These are phyloP conservation scores for Thraustochytrium striatum DNA, from an alignment of 352 stramenopile species.

Conservation along the genomic window DNA sequence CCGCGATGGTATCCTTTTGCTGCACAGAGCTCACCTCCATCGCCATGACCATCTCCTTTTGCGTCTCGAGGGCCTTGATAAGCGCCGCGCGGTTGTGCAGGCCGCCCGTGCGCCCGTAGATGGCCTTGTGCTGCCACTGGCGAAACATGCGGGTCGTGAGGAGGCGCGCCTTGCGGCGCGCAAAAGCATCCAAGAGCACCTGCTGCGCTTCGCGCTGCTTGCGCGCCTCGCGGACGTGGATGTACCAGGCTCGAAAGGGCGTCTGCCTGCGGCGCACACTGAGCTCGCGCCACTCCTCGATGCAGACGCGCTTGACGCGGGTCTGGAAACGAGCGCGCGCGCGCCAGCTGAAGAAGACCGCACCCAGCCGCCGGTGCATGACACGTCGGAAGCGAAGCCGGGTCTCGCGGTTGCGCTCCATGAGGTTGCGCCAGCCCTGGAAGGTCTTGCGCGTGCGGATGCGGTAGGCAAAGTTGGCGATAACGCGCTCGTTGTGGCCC, in stretches of 20 bases:
- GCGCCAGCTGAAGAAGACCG: conserved; percentile 14
- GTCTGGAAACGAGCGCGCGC: conserved; percentile 24
- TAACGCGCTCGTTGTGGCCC: conserved; percentile 12
- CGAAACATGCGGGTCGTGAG: conserved; percentile 9
- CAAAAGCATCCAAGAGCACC: background rate
- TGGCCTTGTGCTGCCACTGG: conserved; percentile 33
- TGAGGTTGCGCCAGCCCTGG: background rate
- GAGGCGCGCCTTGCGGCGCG: conserved; percentile 7
- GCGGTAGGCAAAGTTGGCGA: conserved; percentile 11
- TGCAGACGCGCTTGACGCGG: conserved; percentile 12
- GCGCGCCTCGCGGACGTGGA: conserved; percentile 1
- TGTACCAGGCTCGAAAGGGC: conserved; percentile 41
- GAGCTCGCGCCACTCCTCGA: conserved; percentile 31
- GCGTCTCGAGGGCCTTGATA: conserved; percentile 30
- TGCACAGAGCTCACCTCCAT: conserved; percentile 37
- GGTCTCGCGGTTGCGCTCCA: background rate
- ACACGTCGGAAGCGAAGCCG: background rate
- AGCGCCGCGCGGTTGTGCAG: conserved; percentile 28
- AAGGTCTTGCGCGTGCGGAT: background rate
- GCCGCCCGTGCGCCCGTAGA: conserved; percentile 34
- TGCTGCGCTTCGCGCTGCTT: conserved; percentile 14
- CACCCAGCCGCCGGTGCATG: background rate
- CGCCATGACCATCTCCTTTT: conserved; percentile 40
- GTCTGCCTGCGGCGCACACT: background rate
- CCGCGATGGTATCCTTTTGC: conserved; percentile 38